A percentile compares a stretch with the other conserved stretches of the same genome.
phyloP scores from a whole-genome alignment of 2,329 filamentous ascomycete species.

The Ceratocystis harringtonii region DNA sequence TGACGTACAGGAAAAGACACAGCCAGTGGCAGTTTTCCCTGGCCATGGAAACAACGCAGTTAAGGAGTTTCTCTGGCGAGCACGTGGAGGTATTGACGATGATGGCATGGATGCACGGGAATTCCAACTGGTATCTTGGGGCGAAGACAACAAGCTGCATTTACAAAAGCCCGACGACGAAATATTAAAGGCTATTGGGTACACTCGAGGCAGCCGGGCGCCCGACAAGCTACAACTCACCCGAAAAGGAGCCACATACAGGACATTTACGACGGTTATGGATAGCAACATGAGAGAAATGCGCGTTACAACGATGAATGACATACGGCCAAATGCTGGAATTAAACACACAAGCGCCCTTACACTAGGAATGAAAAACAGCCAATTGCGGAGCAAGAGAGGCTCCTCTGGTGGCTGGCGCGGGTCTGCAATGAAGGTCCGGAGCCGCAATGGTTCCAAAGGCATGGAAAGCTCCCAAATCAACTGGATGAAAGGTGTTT shows the following conservation, averaged over 20 bases:
- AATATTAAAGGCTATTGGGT: constrained; percentile 53
- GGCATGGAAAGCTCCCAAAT: constrained; percentile 40
- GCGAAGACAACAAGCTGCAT: constrained; percentile 67
- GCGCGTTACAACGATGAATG: constrained; percentile 46
- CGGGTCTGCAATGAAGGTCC: constrained; percentile 45
- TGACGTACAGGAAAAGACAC: constrained; percentile 23
- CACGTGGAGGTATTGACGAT: constrained; percentile 50
- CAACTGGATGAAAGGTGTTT: constrained; percentile 54
- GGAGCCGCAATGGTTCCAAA: constrained; percentile 27
- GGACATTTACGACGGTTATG: constrained; percentile 64
- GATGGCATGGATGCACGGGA: constrained; percentile 68
- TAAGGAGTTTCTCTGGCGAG: constrained; percentile 85
- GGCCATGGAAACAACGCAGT: constrained; percentile 54
- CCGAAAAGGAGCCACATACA: constrained; percentile 70
- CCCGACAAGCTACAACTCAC: constrained; percentile 55
- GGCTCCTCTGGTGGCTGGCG: constrained; percentile 33
- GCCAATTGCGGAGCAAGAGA: constrained; percentile 27
- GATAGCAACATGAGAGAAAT: constrained; percentile 42
- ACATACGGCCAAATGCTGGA: constrained; percentile 35
- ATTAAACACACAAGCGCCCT: constrained; percentile 30
- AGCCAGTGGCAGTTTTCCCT: constrained; percentile 43
- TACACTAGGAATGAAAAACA: constrained; percentile 31
- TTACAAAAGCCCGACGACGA: constrained; percentile 57
- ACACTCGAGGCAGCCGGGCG: constrained; percentile 51
- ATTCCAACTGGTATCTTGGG: constrained; percentile 89